These are phyloP conservation scores for Colletotrichum sp. DNA, from an alignment of 2,329 filamentous ascomycete genomes.

Conservation along the genomic window DNA sequence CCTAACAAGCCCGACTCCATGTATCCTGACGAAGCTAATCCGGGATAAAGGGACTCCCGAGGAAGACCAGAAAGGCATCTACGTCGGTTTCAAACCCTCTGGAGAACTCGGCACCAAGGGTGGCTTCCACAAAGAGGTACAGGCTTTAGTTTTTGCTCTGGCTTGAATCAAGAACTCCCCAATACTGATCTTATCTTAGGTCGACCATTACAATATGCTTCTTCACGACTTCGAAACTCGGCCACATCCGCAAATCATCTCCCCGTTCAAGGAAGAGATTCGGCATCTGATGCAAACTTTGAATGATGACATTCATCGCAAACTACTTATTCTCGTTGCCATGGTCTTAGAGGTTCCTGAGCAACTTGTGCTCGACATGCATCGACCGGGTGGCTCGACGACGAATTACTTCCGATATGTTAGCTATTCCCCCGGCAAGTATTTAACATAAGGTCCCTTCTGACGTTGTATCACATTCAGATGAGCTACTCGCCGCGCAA, in stretches of 20 bases:
- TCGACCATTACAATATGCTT: neutral
- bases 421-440: neutral
- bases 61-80: neutral
- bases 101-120: neutral
- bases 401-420: neutral
- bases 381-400: neutral
- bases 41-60: fast-evolving
- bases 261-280: neutral
- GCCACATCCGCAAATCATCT: neutral
- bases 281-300: neutral
- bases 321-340: neutral
- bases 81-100: neutral
- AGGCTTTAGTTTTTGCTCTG: neutral
- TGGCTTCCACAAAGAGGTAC: neutral
- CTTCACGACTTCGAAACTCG: neutral
- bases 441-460: fast-evolving
- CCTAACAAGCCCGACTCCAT: fast-evolving
- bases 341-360: neutral
- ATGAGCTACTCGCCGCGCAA: neutral
- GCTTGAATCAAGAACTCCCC: fast-evolving
- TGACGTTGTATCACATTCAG: fast-evolving
- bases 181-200: neutral
- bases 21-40: fast-evolving
- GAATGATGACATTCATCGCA: neutral
- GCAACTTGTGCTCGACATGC: neutral